Evolutionary conservation across 345 rosid species (phyloP).

Genomic region (Acer yangbiense): DNA sequence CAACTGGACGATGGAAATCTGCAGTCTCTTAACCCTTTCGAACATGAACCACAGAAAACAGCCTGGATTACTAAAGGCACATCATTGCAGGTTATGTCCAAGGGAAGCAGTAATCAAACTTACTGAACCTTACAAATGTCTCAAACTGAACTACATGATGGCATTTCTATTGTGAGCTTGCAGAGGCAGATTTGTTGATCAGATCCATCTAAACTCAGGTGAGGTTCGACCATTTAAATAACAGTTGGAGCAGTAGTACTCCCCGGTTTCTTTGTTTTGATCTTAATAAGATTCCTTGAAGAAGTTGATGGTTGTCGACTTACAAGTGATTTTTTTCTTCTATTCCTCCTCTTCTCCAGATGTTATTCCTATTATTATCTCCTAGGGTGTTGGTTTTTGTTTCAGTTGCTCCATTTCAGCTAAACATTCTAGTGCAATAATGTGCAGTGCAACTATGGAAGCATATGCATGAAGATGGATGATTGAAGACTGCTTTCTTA

Average conservation of each 20-base stretch:
- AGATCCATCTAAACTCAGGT: constrained; percentile 23
- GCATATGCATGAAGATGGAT: neutral
- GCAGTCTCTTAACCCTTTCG: constrained; percentile 61
- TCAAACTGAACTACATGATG: constrained; percentile 13
- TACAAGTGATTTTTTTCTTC: neutral
- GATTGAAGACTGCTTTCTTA: neutral
- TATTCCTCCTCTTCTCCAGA: neutral
- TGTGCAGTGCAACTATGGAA: constrained; percentile 13
- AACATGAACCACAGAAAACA: constrained; percentile 70
- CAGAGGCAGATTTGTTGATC: constrained; percentile 27
- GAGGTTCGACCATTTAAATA: constrained; percentile 13
- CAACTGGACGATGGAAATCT: constrained; percentile 53
- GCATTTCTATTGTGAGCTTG: constrained; percentile 16
- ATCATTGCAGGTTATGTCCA: constrained; percentile 57
- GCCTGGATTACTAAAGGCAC: constrained; percentile 78
- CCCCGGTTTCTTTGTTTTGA: neutral
- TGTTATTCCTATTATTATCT: constrained; percentile 8
- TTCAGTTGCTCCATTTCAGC: constrained; percentile 5
- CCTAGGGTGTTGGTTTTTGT: neutral
- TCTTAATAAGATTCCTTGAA: neutral
- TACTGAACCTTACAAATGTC: constrained; percentile 23
- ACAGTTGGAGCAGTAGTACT: neutral
- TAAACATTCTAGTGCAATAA: neutral
- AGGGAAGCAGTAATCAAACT: constrained; percentile 38
- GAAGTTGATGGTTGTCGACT: neutral